Percentiles rank a stretch among this genome's conserved stretches.
These are phyloP conservation scores for Neocatenulostroma microsporum DNA, from an alignment of 2,329 filamentous ascomycete species.

Conservation along the genomic window DNA sequence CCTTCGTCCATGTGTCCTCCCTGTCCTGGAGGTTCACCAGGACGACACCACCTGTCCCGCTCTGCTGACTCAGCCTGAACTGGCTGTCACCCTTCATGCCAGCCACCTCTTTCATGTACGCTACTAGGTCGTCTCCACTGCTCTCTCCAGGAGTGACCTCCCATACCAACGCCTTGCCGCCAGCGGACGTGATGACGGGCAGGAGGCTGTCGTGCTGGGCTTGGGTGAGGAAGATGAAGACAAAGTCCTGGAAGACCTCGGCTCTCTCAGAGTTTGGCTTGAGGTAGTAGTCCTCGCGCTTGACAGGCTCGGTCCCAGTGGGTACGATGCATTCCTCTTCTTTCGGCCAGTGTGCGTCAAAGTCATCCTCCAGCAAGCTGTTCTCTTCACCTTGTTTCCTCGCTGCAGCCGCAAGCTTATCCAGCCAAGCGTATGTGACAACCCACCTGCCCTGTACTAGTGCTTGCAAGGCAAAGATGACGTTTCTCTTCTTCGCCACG, in stretches of 20 bases:
- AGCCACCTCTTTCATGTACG: slow-evolving; percentile 65
- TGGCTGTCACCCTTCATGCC: slow-evolving; percentile 57
- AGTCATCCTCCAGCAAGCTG: slow-evolving; percentile 64
- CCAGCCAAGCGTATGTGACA: slow-evolving; percentile 64
- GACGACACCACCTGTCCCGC: slow-evolving; percentile 53
- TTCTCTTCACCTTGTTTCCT: slow-evolving; percentile 25
- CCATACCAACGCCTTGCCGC: slow-evolving; percentile 70
- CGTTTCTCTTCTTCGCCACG: slow-evolving; percentile 82
- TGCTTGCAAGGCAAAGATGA: slow-evolving; percentile 76
- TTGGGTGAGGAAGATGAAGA: slow-evolving; percentile 76
- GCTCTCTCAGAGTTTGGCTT: slow-evolving; percentile 58
- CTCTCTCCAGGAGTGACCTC: slow-evolving; percentile 57
- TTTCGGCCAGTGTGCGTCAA: slow-evolving; percentile 70
- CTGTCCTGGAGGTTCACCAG: slow-evolving; percentile 64
- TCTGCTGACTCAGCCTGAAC: slow-evolving; percentile 24
- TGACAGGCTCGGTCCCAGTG: slow-evolving; percentile 64
- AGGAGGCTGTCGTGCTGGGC: slow-evolving; percentile 69
- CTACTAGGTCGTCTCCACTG: slow-evolving; percentile 59
- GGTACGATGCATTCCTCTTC: slow-evolving; percentile 64
- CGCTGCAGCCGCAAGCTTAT: slow-evolving; percentile 59
- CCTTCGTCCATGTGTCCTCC: slow-evolving; percentile 28
- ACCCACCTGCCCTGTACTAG: slow-evolving; percentile 74
- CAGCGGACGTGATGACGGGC: slow-evolving; percentile 66
- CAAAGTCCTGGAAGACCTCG: slow-evolving; percentile 76
- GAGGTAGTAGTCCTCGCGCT: slow-evolving; percentile 56